Evolutionary conservation across 495 filamentous ascomycete species (phyloP), one percentile per base, ranked within the genome.

Genomic region (Articulospora tetracladia): DNA sequence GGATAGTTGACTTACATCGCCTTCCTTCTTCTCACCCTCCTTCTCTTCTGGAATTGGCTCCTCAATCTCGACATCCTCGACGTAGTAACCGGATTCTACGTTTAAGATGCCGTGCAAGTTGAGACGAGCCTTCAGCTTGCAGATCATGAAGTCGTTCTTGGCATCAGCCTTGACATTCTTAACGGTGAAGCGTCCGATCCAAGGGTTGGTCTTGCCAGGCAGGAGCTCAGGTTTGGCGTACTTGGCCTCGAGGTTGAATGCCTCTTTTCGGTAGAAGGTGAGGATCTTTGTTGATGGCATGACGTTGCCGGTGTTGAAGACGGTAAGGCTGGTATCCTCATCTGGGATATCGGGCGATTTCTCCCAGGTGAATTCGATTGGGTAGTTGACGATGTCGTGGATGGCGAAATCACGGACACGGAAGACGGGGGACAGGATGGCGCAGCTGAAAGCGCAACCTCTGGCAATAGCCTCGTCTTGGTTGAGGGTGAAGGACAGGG

Each of bases 341-440:
- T 99, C 95, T 27, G 94, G 94, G 67, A 99, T 98, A 59, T 99
- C 94, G 53, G 92, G 84, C 25, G 94, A 96, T 79, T 98, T 94
- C 82, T 99, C 94, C 94, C 94, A 99, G 56, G 91, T 90, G 78
- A 99, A 99, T 74, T 99, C 95, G 75, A 99, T 97, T 30, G 94
- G 94, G 78, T 98, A 98, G 79, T 85, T 92, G 73, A 97, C 91
- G 65, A 97, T 92, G 72, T 99, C 94, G 79, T 97, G 92, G 53
- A 98, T 85, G 66, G 92, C 86, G 76, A 98, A 99, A 77, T 98
- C 94, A 70, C 95, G 91, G 69, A 98, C 95, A 74, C 92, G 92
- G 88, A 99, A 99, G 64, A 96, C 89, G 24, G 94, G 94, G 1
- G 94, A 99, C 47, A 99, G 86, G 66, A 97, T 98, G 67, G 94